A percentile compares a stretch with the other conserved stretches of the same genome.
Evolutionary conservation across 495 filamentous ascomycete genomes (phyloP).

Genomic region (Trichoderma gamsii): DNA sequence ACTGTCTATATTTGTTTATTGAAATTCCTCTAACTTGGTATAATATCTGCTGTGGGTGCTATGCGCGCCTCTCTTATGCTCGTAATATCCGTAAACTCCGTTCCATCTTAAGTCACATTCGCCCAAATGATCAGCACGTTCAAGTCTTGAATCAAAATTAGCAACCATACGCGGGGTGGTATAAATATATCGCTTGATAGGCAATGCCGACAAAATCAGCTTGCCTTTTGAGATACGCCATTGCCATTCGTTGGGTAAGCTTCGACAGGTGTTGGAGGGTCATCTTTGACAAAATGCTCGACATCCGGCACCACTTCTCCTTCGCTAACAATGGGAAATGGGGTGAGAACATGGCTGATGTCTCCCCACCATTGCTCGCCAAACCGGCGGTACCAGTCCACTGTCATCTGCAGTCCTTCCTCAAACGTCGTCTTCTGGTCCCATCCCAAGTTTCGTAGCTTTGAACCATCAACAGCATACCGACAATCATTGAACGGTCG

Average conservation of each 20-base stretch:
- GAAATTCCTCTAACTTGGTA: constrained; percentile 6
- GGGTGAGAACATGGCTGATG: constrained; percentile 55
- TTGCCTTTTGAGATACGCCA: not conserved
- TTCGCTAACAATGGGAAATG: constrained; percentile 51
- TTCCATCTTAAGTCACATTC: not conserved
- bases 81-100: constrained; percentile 10
- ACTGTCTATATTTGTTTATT: constrained; percentile 2
- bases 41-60: constrained; percentile 7
- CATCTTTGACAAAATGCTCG: constrained; percentile 43
- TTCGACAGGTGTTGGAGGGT: constrained; percentile 25
- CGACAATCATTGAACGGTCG: constrained; percentile 68
- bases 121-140: not conserved
- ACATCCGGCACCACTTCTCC: constrained; percentile 41
- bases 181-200: not conserved
- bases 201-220: not conserved
- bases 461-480: constrained; percentile 62
- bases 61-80: constrained; percentile 5
- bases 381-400: constrained; percentile 62
- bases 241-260: not conserved
- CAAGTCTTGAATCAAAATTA: not conserved
- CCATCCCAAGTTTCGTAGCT: constrained; percentile 62
- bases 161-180: not conserved
- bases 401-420: constrained; percentile 57
- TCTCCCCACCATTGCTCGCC: constrained; percentile 68
- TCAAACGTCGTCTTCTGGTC: constrained; percentile 54